These are phyloP conservation scores for Tylopilus balloui DNA, from an alignment of 768 basidiomycete genomes.

Conservation along the genomic window DNA sequence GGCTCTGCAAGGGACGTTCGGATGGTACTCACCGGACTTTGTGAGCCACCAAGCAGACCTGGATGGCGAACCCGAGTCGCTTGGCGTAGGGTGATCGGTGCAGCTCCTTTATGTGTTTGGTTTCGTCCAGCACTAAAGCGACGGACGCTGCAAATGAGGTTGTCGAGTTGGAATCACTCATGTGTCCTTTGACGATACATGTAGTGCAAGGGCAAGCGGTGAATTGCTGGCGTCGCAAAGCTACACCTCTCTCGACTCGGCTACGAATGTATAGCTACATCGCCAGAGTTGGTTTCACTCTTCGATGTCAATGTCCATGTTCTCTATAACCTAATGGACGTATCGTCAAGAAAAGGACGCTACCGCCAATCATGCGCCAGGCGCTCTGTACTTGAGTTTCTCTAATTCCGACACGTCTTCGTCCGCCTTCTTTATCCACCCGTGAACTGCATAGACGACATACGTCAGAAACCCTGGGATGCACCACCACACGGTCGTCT, in stretches of 20 bases:
- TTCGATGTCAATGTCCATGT: too few species aligned
- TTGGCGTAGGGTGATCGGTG: conserved; percentile 9
- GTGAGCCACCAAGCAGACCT: conserved; percentile 41
- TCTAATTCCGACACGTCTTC: conserved; percentile 49
- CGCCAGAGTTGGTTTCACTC: too few species aligned
- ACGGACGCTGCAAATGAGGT: conserved; percentile 15
- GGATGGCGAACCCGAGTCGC: conserved; percentile 33
- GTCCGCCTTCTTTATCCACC: conserved; percentile 42
- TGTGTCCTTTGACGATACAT: too few species aligned
- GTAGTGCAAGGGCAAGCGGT: too few species aligned
- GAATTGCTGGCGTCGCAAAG: too few species aligned
- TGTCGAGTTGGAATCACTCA: conserved; percentile 1
- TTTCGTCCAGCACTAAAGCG: conserved; percentile 17
- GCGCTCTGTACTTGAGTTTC: conserved; percentile 49
- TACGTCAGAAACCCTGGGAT: conserved; percentile 40
- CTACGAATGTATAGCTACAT: neutral
- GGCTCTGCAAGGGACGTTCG: neutral
- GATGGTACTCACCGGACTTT: conserved; percentile 36
- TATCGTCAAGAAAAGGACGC: neutral
- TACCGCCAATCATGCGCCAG: conserved; percentile 41
- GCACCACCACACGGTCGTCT: conserved; percentile 52
- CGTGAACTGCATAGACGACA: conserved; percentile 43
- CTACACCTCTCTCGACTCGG: too few species aligned
- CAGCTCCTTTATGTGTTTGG: conserved; percentile 3
- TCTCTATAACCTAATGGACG: neutral